phyloP scores from a whole-genome alignment of 2,329 filamentous ascomycete genomes.

The Pseudovirgaria hyperparasitica region DNA sequence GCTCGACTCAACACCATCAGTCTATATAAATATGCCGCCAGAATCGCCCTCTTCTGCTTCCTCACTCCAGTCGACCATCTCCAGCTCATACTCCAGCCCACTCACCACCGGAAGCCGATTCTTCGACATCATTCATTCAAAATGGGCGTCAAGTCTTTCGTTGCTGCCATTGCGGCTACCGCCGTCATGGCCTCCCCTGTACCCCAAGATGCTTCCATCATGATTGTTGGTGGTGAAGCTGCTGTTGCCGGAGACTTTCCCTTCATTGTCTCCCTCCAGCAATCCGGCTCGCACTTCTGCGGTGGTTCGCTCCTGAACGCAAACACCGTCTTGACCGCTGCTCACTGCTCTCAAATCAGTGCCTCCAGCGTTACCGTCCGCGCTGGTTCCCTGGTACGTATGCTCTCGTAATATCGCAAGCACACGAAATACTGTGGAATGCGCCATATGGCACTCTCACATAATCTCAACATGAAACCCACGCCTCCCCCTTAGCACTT shows the following conservation, averaged over 20 bases:
- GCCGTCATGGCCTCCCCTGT: constrained; percentile 1
- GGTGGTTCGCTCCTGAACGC: constrained; percentile 15
- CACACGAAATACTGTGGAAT: background rate
- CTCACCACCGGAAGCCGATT: no score
- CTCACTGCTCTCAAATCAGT: constrained; percentile 13
- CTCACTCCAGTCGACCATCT: no score
- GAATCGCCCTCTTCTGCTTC: no score
- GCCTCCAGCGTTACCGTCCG: constrained; percentile 11
- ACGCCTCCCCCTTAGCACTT: no score
- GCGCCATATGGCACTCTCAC: no score
- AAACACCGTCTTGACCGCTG: constrained; percentile 17
- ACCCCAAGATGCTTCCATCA: background rate
- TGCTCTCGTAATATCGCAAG: background rate
- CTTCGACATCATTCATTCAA: no score
- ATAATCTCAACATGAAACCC: no score
- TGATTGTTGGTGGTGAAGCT: constrained; percentile 4
- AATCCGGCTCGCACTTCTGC: constrained; percentile 11
- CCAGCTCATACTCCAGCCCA: no score
- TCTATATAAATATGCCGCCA: no score
- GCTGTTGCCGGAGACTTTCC: constrained; percentile 5
- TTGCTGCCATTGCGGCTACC: constrained; percentile 2
- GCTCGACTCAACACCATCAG: no score
- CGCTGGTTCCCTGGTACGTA: constrained; percentile 12
- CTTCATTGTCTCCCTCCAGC: constrained; percentile 5
- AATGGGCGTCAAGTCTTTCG: constrained; percentile 2